Percentiles rank a stretch among this genome's conserved stretches.
These are phyloP conservation scores for Rhynchospora breviuscula DNA, from an alignment of 176 grass and related monocot genomes.

Conservation along the genomic window DNA sequence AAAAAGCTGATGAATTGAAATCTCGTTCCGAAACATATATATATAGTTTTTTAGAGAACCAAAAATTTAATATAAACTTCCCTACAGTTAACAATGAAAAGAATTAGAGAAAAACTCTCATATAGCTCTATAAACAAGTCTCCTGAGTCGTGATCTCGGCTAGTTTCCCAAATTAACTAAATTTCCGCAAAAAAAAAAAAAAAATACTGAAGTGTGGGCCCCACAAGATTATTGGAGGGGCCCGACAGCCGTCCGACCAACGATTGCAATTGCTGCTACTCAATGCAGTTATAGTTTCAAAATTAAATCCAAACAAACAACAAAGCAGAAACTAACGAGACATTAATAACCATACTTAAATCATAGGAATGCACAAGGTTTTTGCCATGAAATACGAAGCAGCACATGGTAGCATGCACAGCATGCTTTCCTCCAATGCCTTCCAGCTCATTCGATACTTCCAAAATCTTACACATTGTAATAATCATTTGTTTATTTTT, in stretches of 20 bases:
- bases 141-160: too few relatives aligned
- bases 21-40: too few relatives aligned
- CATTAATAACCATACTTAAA: neutral
- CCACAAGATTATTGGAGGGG: neutral
- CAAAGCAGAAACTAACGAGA: neutral
- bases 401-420: conserved; percentile 55
- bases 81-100: too few relatives aligned
- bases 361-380: neutral
- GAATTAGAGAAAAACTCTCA: too few relatives aligned
- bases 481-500: neutral
- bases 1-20: too few relatives aligned
- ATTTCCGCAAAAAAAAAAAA: too few relatives aligned
- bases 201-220: neutral
- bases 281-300: neutral
- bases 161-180: too few relatives aligned
- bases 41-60: too few relatives aligned
- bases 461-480: conserved; percentile 33
- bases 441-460: conserved; percentile 59
- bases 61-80: too few relatives aligned
- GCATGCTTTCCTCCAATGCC: conserved; percentile 28
- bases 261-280: conserved; percentile 10
- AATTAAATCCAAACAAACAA: conserved; percentile 10
- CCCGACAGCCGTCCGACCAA: conserved; percentile 24
- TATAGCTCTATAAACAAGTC: too few relatives aligned
- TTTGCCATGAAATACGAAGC: conserved; percentile 36